A percentile compares a stretch with the other conserved stretches of the same genome.
These are phyloP conservation scores for Wolfiporia cocos DNA, from an alignment of 1,284 basidiomycete genomes.

Conservation along the genomic window DNA sequence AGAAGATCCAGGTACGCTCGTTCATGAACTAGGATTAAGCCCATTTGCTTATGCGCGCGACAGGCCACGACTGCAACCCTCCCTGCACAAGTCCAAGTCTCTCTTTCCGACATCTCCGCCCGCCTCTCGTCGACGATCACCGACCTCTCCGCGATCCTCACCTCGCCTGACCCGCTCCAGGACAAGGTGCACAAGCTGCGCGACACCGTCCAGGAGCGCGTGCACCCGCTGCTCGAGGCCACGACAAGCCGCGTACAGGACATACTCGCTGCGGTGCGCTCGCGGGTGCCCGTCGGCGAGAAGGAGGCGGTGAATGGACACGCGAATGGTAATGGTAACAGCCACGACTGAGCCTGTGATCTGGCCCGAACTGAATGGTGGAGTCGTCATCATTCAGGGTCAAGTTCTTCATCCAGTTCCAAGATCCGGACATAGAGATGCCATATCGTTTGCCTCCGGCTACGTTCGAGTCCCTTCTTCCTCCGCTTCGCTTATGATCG, in stretches of 20 bases:
- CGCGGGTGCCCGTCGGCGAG: slow-evolving; percentile 23
- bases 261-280: slow-evolving; percentile 23
- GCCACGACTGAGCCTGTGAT: too few species aligned
- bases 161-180: slow-evolving; percentile 48
- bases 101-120: slow-evolving; percentile 38
- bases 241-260: slow-evolving; percentile 27
- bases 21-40: background rate
- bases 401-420: too few species aligned
- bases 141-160: slow-evolving; percentile 47
- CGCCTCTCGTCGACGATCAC: slow-evolving; percentile 42
- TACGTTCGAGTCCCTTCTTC: too few species aligned
- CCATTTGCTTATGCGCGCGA: slow-evolving; percentile 6
- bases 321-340: too few species aligned
- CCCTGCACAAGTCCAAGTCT: slow-evolving; percentile 47
- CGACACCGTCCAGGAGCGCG: slow-evolving; percentile 50
- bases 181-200: slow-evolving; percentile 54
- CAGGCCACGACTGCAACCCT: slow-evolving; percentile 46
- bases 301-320: too few species aligned
- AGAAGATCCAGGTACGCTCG: slow-evolving; percentile 45
- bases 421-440: too few species aligned
- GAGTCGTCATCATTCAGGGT: too few species aligned
- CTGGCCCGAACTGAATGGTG: too few species aligned
- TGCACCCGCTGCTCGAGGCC: slow-evolving; percentile 50
- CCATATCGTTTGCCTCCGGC: too few species aligned
- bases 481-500: too few species aligned